Base-by-base conservation (phyloP, 2,329 filamentous ascomycete genomes). In the Orbilia ellipsospora region DNA sequence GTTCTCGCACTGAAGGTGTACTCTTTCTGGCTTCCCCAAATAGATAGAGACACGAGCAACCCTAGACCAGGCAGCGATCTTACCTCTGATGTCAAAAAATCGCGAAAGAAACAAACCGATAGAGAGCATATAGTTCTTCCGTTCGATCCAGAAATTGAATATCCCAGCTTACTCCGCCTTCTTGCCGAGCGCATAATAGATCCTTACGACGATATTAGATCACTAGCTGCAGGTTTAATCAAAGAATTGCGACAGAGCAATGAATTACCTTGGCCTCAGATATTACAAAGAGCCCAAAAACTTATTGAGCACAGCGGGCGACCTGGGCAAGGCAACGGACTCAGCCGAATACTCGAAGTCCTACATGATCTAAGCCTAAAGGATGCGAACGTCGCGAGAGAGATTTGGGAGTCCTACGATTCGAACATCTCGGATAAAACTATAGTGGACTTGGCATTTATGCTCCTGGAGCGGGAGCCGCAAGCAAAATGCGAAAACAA, bases 251-350 rank as follows among this genome's bases (percentile, higher is more conserved):
- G 84, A 1, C 82, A 83, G 23, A 73, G 69, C 48, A 45, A 78
- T 56, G 18, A 61, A 15, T 31, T 78, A 6, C 79, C 86, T 8
- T 81, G 90, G 28, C 77, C 77, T 2, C 82, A 83, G 15, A 87
- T 90, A 65, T 83, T 87, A 45, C 79, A 77, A 0, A 84, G 85
- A 64, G 87, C 88, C 0, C 87, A 90, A 68, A 82, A 83, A 2
- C 83, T 88, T 40, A 90, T 92, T 70, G 85, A 89, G 20, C 85
- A 84, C 26, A 96, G 93, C 3, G 92, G 92, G 20, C 88, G 95
- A 75, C 94, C 93, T 12, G 94, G 98, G 80, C 92, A 97, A 81
- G 93, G 94, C 0, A 94, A 99, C 82, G 94, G 94, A 8, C 90
- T 95, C 56, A 94, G 94, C 40, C 89, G 92, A 63, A 69, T 78